A percentile compares a stretch with the other conserved stretches of the same genome.
Evolutionary conservation across 257 asterid species (phyloP).

Genomic region (Forsythia suspensa): DNA sequence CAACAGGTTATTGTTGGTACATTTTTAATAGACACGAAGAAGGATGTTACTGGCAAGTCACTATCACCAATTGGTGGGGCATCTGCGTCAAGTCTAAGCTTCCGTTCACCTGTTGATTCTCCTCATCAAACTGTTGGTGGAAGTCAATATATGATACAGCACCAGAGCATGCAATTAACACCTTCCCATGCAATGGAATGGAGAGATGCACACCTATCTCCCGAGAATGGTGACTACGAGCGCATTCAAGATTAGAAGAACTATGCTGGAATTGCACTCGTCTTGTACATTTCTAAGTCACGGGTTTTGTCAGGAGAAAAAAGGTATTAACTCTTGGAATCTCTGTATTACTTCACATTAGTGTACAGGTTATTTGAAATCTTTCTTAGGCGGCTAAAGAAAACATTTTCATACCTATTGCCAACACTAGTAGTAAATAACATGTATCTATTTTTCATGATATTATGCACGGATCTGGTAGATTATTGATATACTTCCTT

Average conservation of each 20-base stretch:
- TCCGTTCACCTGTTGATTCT: constrained; percentile 40
- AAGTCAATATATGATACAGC: constrained; percentile 39
- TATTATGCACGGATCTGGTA: not conserved
- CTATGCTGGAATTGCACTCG: not conserved
- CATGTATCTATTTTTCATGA: not conserved
- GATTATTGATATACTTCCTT: not conserved
- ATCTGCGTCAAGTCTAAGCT: constrained; percentile 36
- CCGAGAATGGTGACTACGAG: constrained; percentile 46
- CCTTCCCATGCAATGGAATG: constrained; percentile 41
- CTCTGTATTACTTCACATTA: not conserved
- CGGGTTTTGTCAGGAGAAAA: not conserved
- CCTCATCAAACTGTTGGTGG: constrained; percentile 47
- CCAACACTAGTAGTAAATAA: not conserved
- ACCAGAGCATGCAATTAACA: constrained; percentile 38
- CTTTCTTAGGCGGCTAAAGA: not conserved
- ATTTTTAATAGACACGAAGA: constrained; percentile 46
- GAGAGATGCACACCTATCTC: constrained; percentile 48
- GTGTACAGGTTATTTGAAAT: not conserved
- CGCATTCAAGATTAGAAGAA: constrained; percentile 35
- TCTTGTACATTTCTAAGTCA: not conserved
- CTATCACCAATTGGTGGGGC: constrained; percentile 46
- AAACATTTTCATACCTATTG: not conserved
- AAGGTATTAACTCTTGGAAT: not conserved
- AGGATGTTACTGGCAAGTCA: constrained; percentile 38
- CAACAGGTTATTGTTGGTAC: constrained; percentile 55